A percentile compares a stretch with the other conserved stretches of the same genome.
These are phyloP conservation scores for Globisporangium ultimum DNA, from an alignment of 352 stramenopile genomes.

Conservation along the genomic window DNA sequence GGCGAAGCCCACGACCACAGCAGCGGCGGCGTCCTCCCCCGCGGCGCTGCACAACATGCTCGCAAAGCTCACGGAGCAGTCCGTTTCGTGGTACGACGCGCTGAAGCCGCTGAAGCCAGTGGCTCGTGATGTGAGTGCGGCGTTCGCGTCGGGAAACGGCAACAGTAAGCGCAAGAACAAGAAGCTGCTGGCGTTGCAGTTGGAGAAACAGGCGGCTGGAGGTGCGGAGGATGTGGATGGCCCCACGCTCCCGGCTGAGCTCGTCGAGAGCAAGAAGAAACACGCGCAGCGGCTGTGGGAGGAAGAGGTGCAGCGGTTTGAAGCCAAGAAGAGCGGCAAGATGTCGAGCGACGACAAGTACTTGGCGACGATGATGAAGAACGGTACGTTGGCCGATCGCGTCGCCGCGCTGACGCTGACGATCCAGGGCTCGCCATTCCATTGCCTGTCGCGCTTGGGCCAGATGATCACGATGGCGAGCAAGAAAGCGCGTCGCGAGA, in stretches of 20 bases:
- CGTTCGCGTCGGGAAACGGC: neutral
- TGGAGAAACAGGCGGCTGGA: neutral
- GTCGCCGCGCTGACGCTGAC: slow-evolving; percentile 89
- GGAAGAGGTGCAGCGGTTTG: slow-evolving; percentile 50
- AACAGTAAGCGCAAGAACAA: slow-evolving; percentile 18
- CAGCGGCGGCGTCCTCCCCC: neutral
- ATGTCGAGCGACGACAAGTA: slow-evolving; percentile 87
- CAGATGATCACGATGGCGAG: slow-evolving; percentile 87
- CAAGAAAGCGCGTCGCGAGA: slow-evolving; percentile 88
- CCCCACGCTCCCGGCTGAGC: slow-evolving; percentile 21
- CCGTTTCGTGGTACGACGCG: slow-evolving; percentile 35
- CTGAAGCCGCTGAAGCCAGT: slow-evolving; percentile 14
- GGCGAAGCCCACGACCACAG: no score
- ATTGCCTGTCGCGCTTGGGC: slow-evolving; percentile 66
- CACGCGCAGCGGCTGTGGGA: slow-evolving; percentile 59
- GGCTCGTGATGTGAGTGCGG: neutral
- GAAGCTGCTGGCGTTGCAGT: slow-evolving; percentile 6
- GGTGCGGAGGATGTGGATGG: slow-evolving; percentile 7
- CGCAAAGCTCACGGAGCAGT: slow-evolving; percentile 24
- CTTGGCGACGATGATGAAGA: slow-evolving; percentile 83
- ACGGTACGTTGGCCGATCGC: slow-evolving; percentile 88
- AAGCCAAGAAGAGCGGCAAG: slow-evolving; percentile 60
- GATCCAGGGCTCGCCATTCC: slow-evolving; percentile 82
- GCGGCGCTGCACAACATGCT: slow-evolving; percentile 25
- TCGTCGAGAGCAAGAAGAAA: slow-evolving; percentile 37